phyloP scores from a whole-genome alignment of 768 basidiomycete species.

The Floccularia luteovirens region DNA sequence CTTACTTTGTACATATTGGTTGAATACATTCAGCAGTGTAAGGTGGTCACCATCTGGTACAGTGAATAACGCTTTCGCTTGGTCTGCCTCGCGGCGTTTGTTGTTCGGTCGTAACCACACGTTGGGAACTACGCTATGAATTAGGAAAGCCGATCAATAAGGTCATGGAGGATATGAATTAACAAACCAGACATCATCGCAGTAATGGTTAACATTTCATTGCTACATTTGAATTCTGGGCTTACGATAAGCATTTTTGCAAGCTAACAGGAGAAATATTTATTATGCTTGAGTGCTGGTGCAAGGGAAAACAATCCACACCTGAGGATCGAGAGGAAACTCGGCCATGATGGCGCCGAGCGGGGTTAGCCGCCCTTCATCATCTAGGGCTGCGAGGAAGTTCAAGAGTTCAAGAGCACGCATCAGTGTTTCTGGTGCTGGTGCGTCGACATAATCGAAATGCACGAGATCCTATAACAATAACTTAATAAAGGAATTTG shows the following conservation, averaged over 20 bases:
- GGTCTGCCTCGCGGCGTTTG: constrained; percentile 85
- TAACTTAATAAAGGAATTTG: neutral
- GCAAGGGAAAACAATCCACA: constrained; percentile 18
- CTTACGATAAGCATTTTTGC: constrained; percentile 92
- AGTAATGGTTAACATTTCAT: constrained; percentile 91
- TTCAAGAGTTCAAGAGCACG: constrained; percentile 92
- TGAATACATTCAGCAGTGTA: constrained; percentile 92
- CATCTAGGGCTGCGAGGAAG: constrained; percentile 86
- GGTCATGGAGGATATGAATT: neutral
- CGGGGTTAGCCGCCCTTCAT: constrained; percentile 85
- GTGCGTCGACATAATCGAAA: constrained; percentile 90
- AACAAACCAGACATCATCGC: constrained; percentile 88
- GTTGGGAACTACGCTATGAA: constrained; percentile 59
- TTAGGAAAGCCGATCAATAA: neutral
- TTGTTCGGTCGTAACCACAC: constrained; percentile 92
- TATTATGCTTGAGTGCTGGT: neutral
- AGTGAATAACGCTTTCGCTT: constrained; percentile 80
- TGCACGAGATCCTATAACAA: constrained; percentile 62
- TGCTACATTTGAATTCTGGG: constrained; percentile 93
- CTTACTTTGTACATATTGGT: constrained; percentile 81
- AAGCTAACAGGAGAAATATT: constrained; percentile 34
- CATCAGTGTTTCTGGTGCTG: constrained; percentile 96
- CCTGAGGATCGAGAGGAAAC: constrained; percentile 98
- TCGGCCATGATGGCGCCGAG: constrained; percentile 93
- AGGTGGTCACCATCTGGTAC: constrained; percentile 97